Evolutionary conservation across 176 grass and related monocot genomes (phyloP), one percentile per base, ranked within the genome.

Genomic region (Musa acuminata): DNA sequence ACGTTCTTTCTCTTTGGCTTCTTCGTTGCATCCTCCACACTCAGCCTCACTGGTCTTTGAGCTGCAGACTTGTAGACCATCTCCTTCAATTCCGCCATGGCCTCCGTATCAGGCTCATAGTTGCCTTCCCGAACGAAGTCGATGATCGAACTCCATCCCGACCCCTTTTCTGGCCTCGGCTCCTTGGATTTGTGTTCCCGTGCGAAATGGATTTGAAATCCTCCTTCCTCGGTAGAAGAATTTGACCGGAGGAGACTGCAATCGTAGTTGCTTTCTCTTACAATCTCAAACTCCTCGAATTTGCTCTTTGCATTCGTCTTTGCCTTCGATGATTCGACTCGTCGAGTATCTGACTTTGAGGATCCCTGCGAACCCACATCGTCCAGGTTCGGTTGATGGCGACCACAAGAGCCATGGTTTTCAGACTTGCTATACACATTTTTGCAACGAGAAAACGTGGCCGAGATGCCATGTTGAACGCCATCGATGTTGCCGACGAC

Each of bases 1-100:
- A 75, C 72, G 35, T 75, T 75, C 72, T 75, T 75, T 26, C 72
- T 75, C 54, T 59, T 59, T 6, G 72, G 72, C 26, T 75, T 75
- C 29, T 43, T 3, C 3, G 53, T 16, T 13, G 23, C 53, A 8
- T 52, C 54, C 7, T 19, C 67, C 35, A 27, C 4, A 4, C 71
- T 50, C 14, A 72, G 20, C n/a, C 21, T 52, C 9, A 75, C 54
- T 17, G 72, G 72, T 53, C 53, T 19, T 1, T 60, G 72, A 1
- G 72, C 72, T 23, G 72, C 72, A 9, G 72, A 53, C 11, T 8
- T 22, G 53, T 75, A 75, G 72, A 60, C 59, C 72, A 74, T 75
- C 72, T 75, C 72, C 54, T 75, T 75, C 25, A 75, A 53, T n/a
- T 75, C 53, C 52, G 54, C 54, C 2, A 60, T 75, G 17, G 27